phyloP scores from a whole-genome alignment of 108 stramenopile species.

The Mediolabrus comicus region DNA sequence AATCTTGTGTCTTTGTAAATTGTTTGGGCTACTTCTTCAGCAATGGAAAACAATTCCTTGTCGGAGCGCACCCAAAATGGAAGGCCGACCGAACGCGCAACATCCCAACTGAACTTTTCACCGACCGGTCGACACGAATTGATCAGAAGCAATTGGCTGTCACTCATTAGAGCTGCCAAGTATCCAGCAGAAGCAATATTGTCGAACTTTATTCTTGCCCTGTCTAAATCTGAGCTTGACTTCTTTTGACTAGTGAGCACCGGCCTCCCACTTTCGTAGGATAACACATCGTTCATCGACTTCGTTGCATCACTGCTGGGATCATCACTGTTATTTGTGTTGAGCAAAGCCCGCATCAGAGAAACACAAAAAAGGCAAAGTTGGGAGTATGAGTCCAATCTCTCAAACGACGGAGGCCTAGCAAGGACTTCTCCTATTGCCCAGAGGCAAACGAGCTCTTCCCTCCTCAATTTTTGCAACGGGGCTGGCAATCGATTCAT shows the following conservation, averaged over 20 bases:
- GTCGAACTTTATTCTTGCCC: conserved; percentile 15
- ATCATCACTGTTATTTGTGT: background rate
- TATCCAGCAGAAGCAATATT: conserved; percentile 64
- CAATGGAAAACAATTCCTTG: conserved; percentile 48
- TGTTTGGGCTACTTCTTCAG: conserved; percentile 82
- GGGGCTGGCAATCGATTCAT: conserved; percentile 35
- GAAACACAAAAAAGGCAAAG: conserved; percentile 47
- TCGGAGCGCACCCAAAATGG: conserved; percentile 89
- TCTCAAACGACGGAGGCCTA: conserved; percentile 57
- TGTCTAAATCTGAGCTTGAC: conserved; percentile 18
- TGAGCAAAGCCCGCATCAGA: conserved; percentile 36
- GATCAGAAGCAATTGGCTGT: conserved; percentile 60
- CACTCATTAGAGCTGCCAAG: conserved; percentile 68
- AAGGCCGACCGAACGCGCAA: conserved; percentile 54
- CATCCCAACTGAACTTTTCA: conserved; percentile 70
- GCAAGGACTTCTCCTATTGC: conserved; percentile 57
- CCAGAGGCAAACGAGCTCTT: conserved; percentile 63
- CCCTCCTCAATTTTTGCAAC: conserved; percentile 28
- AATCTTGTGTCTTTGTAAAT: conserved; percentile 64
- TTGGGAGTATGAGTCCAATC: conserved; percentile 57
- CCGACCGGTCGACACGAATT: conserved; percentile 45
- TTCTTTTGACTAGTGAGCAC: conserved; percentile 13
- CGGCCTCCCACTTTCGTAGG: conserved; percentile 33
- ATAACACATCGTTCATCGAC: conserved; percentile 3
- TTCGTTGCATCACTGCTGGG: conserved; percentile 3